Evolutionary conservation across 352 stramenopile species (phyloP), one percentile per base, ranked within the genome.

Genomic region (Globisporangium cystogenes): DNA sequence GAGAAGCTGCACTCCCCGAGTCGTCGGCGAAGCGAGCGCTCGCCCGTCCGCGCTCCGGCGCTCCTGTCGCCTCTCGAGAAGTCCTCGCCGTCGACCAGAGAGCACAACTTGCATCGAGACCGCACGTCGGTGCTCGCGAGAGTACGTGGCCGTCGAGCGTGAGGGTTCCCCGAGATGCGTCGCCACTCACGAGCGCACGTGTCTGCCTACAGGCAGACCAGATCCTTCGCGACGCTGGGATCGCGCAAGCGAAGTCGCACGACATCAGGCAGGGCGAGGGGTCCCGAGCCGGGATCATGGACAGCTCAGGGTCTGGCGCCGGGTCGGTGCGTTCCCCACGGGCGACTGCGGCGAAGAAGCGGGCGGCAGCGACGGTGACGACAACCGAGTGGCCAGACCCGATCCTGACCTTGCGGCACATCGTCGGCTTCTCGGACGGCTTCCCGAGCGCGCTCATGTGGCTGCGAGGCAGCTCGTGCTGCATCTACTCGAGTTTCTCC

Each of bases 381-480:
- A 58, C 62, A 54, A 67, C 60, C 1, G 71, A 83, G 43, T 87
- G 74, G 76, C 76, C 78, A 18, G 74, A 89, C 49, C 78, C 78
- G 10, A 82, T 90, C 42, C 63, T 90, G 21, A 62, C 69, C 7
- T 61, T 93, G 18, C 55, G 64, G 21, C 72, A 76, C 15, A 65
- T 93, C 48, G 69, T 89, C 39, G 79, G 79, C 0, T 83, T 89
- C 48, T 86, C 75, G 24, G 73, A 68, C n/a, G 49, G 53, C 2
- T 80, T 74, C 29, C 55, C 67, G n/a, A 64, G 61, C 4, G 59
- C 70, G 29, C 36, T 90, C 20, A 41, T 78, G 16, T 93, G 79
- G 79, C 41, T 83, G 31, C 66, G 71, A 1, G 55, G 71, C 11
- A 57, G 65, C 4, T 68, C 63, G 2, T 63, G 62, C 0, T 93